Evolutionary conservation across 352 stramenopile species (phyloP).

Genomic region (Globisporangium nodosum): DNA sequence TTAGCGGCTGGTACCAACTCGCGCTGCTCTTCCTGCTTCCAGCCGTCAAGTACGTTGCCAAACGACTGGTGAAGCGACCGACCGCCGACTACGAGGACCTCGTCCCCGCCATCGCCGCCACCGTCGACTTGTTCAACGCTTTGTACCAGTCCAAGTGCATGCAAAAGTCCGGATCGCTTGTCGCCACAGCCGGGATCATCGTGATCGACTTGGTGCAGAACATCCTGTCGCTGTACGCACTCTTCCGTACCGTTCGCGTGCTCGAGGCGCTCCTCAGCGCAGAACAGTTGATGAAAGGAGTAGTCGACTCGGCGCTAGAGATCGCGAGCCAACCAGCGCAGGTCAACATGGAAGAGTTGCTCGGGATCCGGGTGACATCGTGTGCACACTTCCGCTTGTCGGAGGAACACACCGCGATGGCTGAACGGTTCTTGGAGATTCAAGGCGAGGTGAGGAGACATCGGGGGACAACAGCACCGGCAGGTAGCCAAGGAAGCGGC

Average conservation of each 20-base stretch:
- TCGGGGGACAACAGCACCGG: too few relatives aligned
- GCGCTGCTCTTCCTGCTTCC: constrained; percentile 24
- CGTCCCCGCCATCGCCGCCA: not conserved
- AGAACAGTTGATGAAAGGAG: not conserved
- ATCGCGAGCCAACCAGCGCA: not conserved
- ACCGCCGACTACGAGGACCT: constrained; percentile 12
- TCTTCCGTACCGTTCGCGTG: not conserved
- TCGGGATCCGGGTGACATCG: not conserved
- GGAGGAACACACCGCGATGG: not conserved
- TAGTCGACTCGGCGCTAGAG: not conserved
- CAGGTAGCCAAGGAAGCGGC: too few relatives aligned
- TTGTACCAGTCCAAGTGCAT: constrained; percentile 13
- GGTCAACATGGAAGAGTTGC: not conserved
- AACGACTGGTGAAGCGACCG: constrained; percentile 18
- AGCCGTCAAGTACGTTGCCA: constrained; percentile 21
- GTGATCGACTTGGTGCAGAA: constrained; percentile 6
- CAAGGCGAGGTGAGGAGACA: not conserved
- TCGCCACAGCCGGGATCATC: constrained; percentile 14
- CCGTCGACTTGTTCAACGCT: constrained; percentile 7
- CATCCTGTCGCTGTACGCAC: not conserved
- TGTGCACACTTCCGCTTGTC: not conserved
- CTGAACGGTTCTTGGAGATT: not conserved
- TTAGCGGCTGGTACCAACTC: constrained; percentile 13
- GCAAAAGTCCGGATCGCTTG: constrained; percentile 11
- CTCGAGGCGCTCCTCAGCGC: not conserved